phyloP scores from a whole-genome alignment of 164 flowering plant species.

The Nymphaea thermarum region DNA sequence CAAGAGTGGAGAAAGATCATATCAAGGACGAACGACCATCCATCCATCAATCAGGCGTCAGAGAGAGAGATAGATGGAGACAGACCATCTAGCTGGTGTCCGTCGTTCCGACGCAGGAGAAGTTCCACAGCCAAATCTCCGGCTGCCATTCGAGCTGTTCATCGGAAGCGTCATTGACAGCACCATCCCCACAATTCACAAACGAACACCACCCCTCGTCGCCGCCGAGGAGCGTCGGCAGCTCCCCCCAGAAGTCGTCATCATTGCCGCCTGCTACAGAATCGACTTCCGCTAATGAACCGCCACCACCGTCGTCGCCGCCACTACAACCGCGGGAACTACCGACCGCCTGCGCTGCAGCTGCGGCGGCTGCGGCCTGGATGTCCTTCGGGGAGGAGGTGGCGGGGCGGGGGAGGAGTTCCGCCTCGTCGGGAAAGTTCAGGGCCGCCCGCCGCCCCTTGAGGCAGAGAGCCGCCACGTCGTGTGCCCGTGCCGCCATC shows the following conservation, averaged over 20 bases:
- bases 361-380: slow-evolving; percentile 57
- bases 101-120: neutral
- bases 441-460: slow-evolving; percentile 46
- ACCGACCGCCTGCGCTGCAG: slow-evolving; percentile 9
- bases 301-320: neutral
- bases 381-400: slow-evolving; percentile 44
- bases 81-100: neutral
- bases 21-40: no score
- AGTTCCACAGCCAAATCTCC: neutral
- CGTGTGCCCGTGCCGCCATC: slow-evolving; percentile 76
- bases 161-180: neutral
- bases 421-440: slow-evolving; percentile 57
- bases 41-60: no score
- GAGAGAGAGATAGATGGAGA: neutral
- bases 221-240: slow-evolving; percentile 33
- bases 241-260: slow-evolving; percentile 49
- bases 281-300: slow-evolving; percentile 1
- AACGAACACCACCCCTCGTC: neutral
- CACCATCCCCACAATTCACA: neutral
- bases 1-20: no score
- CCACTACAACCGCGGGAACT: neutral
- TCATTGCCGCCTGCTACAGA: slow-evolving; percentile 3
- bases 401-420: slow-evolving; percentile 39
- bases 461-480: slow-evolving; percentile 53
- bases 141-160: neutral